These are phyloP conservation scores for Purshia tridentata DNA, from an alignment of 306 rosid genomes.

Conservation along the genomic window DNA sequence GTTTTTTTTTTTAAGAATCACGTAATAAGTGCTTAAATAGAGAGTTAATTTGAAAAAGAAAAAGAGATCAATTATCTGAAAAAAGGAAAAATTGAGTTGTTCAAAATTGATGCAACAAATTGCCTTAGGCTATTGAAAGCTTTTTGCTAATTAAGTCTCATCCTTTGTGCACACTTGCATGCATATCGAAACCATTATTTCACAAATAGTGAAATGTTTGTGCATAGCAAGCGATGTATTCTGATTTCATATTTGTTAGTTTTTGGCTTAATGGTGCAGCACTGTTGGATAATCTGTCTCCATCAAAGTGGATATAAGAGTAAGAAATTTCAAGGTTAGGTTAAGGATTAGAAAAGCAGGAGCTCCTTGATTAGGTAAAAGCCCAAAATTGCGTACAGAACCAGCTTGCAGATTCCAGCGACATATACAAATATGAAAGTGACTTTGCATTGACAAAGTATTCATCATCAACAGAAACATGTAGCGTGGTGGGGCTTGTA, in stretches of 20 bases:
- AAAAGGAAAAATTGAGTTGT: not conserved
- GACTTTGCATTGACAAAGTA: not conserved
- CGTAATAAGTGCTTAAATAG: no score
- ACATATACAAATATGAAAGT: not conserved
- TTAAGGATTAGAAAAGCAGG: conserved; percentile 2
- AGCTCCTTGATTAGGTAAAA: not conserved
- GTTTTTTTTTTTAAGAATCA: no score
- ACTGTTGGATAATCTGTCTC: conserved; percentile 11
- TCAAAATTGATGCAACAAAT: not conserved
- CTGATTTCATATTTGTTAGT: not conserved
- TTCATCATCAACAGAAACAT: not conserved
- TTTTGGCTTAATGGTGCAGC: not conserved
- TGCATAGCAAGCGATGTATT: not conserved
- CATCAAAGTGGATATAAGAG: conserved; percentile 8
- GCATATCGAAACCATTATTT: no score
- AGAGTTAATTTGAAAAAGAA: not conserved
- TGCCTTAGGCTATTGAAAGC: no score
- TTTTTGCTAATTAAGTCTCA: no score
- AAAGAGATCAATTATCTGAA: not conserved
- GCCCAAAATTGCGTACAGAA: not conserved
- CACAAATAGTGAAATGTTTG: not conserved
- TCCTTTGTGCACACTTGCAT: no score
- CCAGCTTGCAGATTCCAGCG: not conserved
- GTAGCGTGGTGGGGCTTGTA: no score
- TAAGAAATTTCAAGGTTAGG: conserved; percentile 4